Base-by-base conservation (phyloP, 345 rosid genomes). In the Hirschfeldia incana region DNA sequence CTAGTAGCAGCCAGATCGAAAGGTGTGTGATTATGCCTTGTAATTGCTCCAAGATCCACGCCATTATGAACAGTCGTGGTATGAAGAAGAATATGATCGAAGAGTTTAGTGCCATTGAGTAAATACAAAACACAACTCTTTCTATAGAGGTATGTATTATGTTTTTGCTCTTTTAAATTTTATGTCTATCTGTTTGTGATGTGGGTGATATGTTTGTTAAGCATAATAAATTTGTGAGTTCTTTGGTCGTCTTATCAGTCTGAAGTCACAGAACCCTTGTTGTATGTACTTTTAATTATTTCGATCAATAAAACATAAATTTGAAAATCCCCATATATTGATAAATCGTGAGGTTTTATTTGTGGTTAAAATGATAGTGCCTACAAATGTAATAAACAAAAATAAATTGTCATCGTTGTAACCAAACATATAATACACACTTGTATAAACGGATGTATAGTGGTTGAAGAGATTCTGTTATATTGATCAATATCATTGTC, bases 41-140 rank as follows among this genome's bases (percentile, higher is more conserved):
- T 80, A 92, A 90, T 78, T 89, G 89, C 69, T 86, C 87, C 2
- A 88, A 87, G 84, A 74, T 94, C 27, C 88, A 86, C 44, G 86
- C 83, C 57, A 85, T 85, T 5, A 61, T 74, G 75, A 74, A 79
- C 75, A 80, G 79, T 62, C 71, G 58, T 69, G 78, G 78, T 39
- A 84, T 81, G 82, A 87, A 81, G 76, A 92, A 83, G 49, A 85
- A 71, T 76, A 81, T 89, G 80, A 81, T 89, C 49, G 94, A 92
- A 73, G 96, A 69, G 59, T 68, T 63, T 49, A 61, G 51, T 28
- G 70, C 83, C 32, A 73, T 79, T 12, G 77, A 78, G 44, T 72
- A 78, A 78, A 1, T 29, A 73, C 57, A 5, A 33, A 36, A 53
- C 64, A 78, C n/a, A 44, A 44, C 28, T 67, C 69, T 67, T 30